Evolutionary conservation across 306 rosid genomes (phyloP).

Genomic region (Coriaria nepalensis): DNA sequence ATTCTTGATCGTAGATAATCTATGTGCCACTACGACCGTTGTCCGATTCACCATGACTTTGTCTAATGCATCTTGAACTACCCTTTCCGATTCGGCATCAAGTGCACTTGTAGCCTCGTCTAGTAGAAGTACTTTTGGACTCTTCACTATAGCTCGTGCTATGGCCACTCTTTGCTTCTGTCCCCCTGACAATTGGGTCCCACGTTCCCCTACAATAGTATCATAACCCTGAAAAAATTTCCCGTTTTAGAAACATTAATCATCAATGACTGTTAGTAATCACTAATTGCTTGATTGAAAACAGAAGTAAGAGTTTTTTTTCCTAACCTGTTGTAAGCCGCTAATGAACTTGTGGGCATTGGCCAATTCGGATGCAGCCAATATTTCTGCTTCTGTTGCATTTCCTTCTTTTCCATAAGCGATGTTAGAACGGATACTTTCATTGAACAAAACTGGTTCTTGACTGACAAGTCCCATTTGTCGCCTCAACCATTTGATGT

Average conservation of each 20-base stretch:
- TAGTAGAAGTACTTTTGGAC: conserved; percentile 48
- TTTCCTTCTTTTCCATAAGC: conserved; percentile 49
- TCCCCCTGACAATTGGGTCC: conserved; percentile 64
- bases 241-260: background rate
- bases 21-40: conserved; percentile 56
- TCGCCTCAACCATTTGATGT: conserved; percentile 61
- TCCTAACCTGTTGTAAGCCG: conserved; percentile 41
- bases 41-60: conserved; percentile 44
- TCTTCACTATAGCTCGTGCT: conserved; percentile 54
- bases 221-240: conserved; percentile 42
- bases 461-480: conserved; percentile 76
- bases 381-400: conserved; percentile 49
- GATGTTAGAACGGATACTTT: conserved; percentile 63
- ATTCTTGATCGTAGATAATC: conserved; percentile 46
- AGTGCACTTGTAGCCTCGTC: conserved; percentile 84
- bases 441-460: conserved; percentile 62
- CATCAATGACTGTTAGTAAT: background rate
- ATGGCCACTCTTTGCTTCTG: conserved; percentile 76
- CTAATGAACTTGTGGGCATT: conserved; percentile 71
- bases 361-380: conserved; percentile 54
- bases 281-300: background rate
- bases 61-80: conserved; percentile 67
- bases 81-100: conserved; percentile 64
- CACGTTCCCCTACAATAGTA: conserved; percentile 56
- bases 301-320: background rate